Evolutionary conservation across 192 early-diverging fungal species (phyloP), one percentile per base, ranked within the genome.

Genomic region (Gorgonomyces haynaldii): DNA sequence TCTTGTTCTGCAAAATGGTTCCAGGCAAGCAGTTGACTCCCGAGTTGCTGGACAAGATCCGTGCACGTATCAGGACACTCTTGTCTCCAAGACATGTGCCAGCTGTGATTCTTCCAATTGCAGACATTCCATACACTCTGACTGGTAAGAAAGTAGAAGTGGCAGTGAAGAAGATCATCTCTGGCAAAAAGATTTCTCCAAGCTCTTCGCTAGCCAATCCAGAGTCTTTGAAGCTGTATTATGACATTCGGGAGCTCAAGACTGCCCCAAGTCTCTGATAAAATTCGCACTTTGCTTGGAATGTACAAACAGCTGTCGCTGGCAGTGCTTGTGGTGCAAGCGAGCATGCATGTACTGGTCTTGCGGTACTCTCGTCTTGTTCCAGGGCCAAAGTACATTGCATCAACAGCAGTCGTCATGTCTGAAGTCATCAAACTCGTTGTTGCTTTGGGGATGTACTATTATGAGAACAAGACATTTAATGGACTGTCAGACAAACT

Each of bases 111-210:
- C 66, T 96, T 37, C 67, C 77, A 5, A 81, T 84, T 40, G 51
- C 58, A 3, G 85, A 86, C 38, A 91, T 98, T 60, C 95, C 95
- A 30, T 85, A 96, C 66, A 98, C 95, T 1, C 70, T 88, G 46
- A 96, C 89, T 38, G 91, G 95, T 30, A 98, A 98, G 55, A 96
- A 96, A 65, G 90, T 96, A 8, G 95, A 98, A 61, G 80, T 98
- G 25, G 92, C 91, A 1, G 90, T 98, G 39, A 98, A 96, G 50
- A 61, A 70, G 55, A 94, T 72, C 73, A 57, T 84, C 20, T 76
- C 80, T 3, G 90, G 89, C 5, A 79, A 85, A 53, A 88, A 67
- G 6, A 72, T 91, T 4, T 66, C 81, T n/a, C 78, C 88, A 24
- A 75, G 74, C 34, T 79, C 76, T 2, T 86, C 90, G 0, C 57